A percentile compares a stretch with the other conserved stretches of the same genome.
Conservation (phyloP, 2,329 filamentous ascomycete species). For the Fusarium torulosum region DNA sequence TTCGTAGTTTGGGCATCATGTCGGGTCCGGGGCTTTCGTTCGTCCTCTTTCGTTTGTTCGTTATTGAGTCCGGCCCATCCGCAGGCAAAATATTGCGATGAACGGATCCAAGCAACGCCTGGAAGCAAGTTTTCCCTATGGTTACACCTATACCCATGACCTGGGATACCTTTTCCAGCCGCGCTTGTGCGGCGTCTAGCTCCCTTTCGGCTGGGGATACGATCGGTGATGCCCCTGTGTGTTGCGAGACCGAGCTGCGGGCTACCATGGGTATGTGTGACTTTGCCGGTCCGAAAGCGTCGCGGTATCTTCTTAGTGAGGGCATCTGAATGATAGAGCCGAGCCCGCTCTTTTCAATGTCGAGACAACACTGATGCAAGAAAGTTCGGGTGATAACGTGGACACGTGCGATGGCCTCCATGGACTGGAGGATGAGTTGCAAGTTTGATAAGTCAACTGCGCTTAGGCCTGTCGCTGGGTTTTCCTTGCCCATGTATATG, state of each 20-base stretch:
- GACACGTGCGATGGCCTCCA: constrained; percentile 79
- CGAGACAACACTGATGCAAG: constrained; percentile 85
- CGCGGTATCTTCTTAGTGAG: constrained; percentile 51
- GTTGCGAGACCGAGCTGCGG: constrained; percentile 58
- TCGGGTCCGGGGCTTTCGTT: constrained; percentile 47
- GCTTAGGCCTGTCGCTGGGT: constrained; percentile 70
- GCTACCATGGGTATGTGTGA: constrained; percentile 64
- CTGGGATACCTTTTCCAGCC: constrained; percentile 7
- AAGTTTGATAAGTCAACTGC: constrained; percentile 64
- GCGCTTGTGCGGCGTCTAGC: constrained; percentile 21
- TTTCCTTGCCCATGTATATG: constrained; percentile 79
- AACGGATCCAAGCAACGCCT: constrained; percentile 51
- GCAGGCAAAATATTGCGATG: constrained; percentile 48
- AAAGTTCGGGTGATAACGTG: constrained; percentile 86
- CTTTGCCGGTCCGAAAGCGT: constrained; percentile 47
- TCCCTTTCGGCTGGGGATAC: constrained; percentile 40
- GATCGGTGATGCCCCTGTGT: constrained; percentile 57
- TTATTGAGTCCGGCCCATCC: constrained; percentile 26
- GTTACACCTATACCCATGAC: background rate
- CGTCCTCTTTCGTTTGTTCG: constrained; percentile 52
- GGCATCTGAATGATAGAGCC: constrained; percentile 54
- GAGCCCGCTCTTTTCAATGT: constrained; percentile 72
- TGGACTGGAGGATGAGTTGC: constrained; percentile 81
- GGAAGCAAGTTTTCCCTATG: constrained; percentile 49
- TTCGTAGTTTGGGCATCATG: constrained; percentile 3